Base-by-base conservation (phyloP, 2,329 filamentous ascomycete genomes). In the Blastomyces emzantsi region DNA sequence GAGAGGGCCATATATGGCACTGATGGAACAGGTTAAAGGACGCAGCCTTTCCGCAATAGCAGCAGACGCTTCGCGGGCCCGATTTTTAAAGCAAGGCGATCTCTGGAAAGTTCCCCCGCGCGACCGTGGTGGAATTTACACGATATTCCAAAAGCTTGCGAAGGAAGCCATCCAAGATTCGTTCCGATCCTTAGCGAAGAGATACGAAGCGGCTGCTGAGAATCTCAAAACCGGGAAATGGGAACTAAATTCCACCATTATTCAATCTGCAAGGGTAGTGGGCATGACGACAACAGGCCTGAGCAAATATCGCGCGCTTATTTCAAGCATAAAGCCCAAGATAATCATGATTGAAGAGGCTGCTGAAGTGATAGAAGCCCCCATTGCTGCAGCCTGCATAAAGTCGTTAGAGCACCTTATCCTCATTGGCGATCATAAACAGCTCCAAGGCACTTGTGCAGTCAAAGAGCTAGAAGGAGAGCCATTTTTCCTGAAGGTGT, bases 241-340 rank as follows among this genome's bases (percentile, higher is more conserved):
- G 80, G 81, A 87, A 64, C 78, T 80, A 45, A 84, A 90, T 64
- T 75, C 81, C 9, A 75, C 82, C 28, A 79, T 90, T 30, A 76
- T 93, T 3, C 82, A 83, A 43, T 83, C 83, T 60, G 78, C 83
- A 5, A 83, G 80, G 63, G 72, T 88, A 33, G 81, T 88, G 61
- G 86, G 86, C 9, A 82, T 87, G 79, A 96, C 91, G 0, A 92
- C 89, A 0, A 95, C 91, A 0, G 90, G 90, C 0, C 72, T 95
- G 9, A 87, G 87, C 74, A 95, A 95, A 69, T 93, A 94, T 66
- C 85, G 90, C 3, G 84, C 82, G 0, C 78, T 93, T 1, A 78
- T 95, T 28, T 80, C 86, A 0, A 83, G 84, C 1, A 72, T 93
- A 4, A 79, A 83, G 36, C 89, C 90, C 0, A 84, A 80, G 30